Evolutionary conservation across 2,329 filamentous ascomycete species (phyloP).

Genomic region (Aspergillus sp.): DNA sequence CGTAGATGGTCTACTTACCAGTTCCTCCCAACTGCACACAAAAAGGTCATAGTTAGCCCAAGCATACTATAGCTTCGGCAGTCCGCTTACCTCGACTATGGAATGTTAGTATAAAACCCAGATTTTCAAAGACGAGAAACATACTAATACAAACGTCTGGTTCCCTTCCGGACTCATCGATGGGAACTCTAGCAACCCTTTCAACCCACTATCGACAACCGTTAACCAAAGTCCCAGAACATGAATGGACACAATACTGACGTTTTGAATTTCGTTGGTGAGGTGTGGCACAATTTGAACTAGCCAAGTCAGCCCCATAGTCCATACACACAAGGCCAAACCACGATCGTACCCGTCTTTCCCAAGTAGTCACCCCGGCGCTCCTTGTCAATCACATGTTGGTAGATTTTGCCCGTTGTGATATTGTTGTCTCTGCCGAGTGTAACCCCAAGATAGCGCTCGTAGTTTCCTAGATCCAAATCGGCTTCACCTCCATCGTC

Average conservation of each 20-base stretch:
- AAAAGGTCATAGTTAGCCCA: background rate
- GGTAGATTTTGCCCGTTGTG: conserved; percentile 95
- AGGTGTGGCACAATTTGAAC: conserved; percentile 92
- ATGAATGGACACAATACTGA: background rate
- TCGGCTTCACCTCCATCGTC: conserved; percentile 68
- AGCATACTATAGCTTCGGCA: background rate
- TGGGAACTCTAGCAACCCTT: conserved; percentile 78
- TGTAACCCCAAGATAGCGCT: conserved; percentile 78
- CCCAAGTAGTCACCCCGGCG: conserved; percentile 78
- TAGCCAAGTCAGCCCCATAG: conserved; percentile 3
- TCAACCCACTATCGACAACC: conserved; percentile 65
- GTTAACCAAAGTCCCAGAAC: background rate
- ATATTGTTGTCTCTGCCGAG: conserved; percentile 90
- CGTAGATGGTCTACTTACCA: background rate
- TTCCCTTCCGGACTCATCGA: conserved; percentile 77
- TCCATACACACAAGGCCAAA: background rate
- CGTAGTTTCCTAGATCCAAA: conserved; percentile 74
- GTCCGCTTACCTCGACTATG: conserved; percentile 20
- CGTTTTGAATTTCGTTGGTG: conserved; percentile 83
- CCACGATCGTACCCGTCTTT: conserved; percentile 53
- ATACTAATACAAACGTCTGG: conserved; percentile 92
- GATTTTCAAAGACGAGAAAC: conserved; percentile 20
- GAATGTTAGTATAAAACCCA: background rate
- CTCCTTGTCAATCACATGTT: conserved; percentile 78
- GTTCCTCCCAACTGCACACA: conserved; percentile 48